Percentiles rank a stretch among this genome's conserved stretches.
Conservation (phyloP, 1,284 basidiomycete genomes). For the Volvariella surrecta region DNA sequence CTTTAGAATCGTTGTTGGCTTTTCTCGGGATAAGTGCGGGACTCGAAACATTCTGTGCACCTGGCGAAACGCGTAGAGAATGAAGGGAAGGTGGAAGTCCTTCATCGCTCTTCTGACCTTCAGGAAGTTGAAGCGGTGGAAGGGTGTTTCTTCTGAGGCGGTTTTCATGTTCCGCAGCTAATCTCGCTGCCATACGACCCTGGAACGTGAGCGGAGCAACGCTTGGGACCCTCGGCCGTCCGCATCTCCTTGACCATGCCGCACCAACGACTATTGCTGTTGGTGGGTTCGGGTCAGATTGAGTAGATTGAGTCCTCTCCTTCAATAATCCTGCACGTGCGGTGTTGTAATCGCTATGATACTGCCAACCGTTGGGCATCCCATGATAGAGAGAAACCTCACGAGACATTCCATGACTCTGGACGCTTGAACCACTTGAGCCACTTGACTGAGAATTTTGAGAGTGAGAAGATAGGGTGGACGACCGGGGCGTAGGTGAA, state of each 20-base stretch:
- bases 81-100: conserved; percentile 1
- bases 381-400: conserved; percentile 37
- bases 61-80: not conserved
- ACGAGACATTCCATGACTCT: conserved; percentile 28
- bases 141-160: not conserved
- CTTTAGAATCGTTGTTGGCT: too few relatives aligned
- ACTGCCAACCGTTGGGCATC: conserved; percentile 38
- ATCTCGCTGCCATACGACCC: too few relatives aligned
- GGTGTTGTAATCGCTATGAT: conserved; percentile 24
- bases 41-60: too few relatives aligned
- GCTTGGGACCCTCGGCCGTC: conserved; percentile 22
- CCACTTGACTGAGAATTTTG: not conserved
- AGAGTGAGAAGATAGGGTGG: not conserved
- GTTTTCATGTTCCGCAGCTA: too few relatives aligned
- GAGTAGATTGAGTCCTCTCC: conserved; percentile 6
- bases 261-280: conserved; percentile 3
- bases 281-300: conserved; percentile 7
- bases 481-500: too few relatives aligned
- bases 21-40: too few relatives aligned
- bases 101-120: not conserved
- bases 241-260: conserved; percentile 1
- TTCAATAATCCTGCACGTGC: conserved; percentile 28
- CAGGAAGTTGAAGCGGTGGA: not conserved
- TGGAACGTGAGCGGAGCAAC: conserved; percentile 17
- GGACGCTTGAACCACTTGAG: conserved; percentile 4